phyloP scores from a whole-genome alignment of 2,329 filamentous ascomycete species.

The Fusarium solani-melongenae region DNA sequence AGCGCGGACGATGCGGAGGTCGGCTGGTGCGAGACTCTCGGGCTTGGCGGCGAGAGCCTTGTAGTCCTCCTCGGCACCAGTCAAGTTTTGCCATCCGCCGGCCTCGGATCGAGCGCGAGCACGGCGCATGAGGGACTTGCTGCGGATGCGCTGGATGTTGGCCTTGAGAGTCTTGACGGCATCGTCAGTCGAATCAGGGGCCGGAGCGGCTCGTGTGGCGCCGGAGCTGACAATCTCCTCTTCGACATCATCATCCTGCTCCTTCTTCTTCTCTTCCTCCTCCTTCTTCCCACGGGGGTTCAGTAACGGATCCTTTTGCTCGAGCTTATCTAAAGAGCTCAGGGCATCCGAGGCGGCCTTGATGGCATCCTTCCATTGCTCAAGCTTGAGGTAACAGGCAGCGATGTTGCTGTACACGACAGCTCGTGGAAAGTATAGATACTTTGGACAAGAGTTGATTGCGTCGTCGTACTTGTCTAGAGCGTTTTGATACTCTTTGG shows the following conservation, averaged over 20 bases:
- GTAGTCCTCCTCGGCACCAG: constrained; percentile 85
- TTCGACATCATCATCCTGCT: constrained; percentile 56
- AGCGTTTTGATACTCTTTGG: constrained; percentile 78
- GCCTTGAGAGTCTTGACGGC: constrained; percentile 48
- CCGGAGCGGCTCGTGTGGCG: constrained; percentile 61
- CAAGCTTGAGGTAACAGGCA: constrained; percentile 86
- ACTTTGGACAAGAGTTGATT: constrained; percentile 80
- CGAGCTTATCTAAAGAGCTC: constrained; percentile 75
- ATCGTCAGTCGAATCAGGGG: constrained; percentile 35
- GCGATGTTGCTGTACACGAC: constrained; percentile 90
- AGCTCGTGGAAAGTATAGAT: constrained; percentile 88
- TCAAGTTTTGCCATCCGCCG: constrained; percentile 82
- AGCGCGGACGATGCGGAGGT: constrained; percentile 73
- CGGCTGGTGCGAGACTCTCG: constrained; percentile 66
- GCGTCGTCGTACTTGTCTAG: constrained; percentile 87
- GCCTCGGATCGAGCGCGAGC: constrained; percentile 78
- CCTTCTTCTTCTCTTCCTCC: constrained; percentile 44
- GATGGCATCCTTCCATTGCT: constrained; percentile 86
- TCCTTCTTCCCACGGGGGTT: constrained; percentile 51
- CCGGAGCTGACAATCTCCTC: constrained; percentile 71
- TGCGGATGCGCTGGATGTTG: constrained; percentile 80
- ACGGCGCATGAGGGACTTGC: constrained; percentile 84
- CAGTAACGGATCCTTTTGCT: constrained; percentile 50
- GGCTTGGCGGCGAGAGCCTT: constrained; percentile 69
- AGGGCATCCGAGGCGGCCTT: constrained; percentile 78